Evolutionary conservation across 306 rosid species (phyloP).

Genomic region (Cercis canadensis): DNA sequence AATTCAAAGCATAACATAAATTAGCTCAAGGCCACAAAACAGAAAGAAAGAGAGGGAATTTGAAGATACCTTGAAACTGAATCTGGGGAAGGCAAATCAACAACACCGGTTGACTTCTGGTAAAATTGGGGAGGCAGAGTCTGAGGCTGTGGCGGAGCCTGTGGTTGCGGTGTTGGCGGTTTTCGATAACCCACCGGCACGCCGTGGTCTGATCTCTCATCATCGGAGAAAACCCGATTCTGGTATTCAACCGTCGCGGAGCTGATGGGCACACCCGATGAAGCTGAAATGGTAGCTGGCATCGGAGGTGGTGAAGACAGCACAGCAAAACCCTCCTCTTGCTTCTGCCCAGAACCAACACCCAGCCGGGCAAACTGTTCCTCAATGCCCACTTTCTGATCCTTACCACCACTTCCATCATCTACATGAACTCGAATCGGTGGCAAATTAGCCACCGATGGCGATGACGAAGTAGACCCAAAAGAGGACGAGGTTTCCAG

Average conservation of each 20-base stretch:
- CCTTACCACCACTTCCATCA: slow-evolving; percentile 59
- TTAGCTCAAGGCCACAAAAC: background rate
- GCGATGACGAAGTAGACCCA: slow-evolving; percentile 92
- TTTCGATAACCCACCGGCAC: slow-evolving; percentile 61
- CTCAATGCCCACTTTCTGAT: slow-evolving; percentile 89
- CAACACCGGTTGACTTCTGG: slow-evolving; percentile 64
- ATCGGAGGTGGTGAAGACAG: slow-evolving; percentile 74
- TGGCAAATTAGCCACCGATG: slow-evolving; percentile 82
- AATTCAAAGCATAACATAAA: background rate
- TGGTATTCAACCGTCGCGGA: slow-evolving; percentile 53
- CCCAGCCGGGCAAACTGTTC: slow-evolving; percentile 90
- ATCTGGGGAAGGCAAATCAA: slow-evolving; percentile 88
- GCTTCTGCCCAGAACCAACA: slow-evolving; percentile 57
- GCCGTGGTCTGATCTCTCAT: slow-evolving; percentile 93
- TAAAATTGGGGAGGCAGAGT: slow-evolving; percentile 56
- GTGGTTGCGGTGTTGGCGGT: slow-evolving; percentile 59
- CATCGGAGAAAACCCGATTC: slow-evolving; percentile 73
- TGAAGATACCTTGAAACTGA: slow-evolving; percentile 83
- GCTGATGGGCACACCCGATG: slow-evolving; percentile 47
- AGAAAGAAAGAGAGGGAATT: slow-evolving; percentile 8
- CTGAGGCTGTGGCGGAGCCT: slow-evolving; percentile 48
- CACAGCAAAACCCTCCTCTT: slow-evolving; percentile 65
- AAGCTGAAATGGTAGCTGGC: slow-evolving; percentile 47
- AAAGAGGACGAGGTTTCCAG: slow-evolving; percentile 85
- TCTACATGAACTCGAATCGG: slow-evolving; percentile 90